Base-by-base conservation (phyloP, 495 filamentous ascomycete genomes). In the Aspergillus leporis region DNA sequence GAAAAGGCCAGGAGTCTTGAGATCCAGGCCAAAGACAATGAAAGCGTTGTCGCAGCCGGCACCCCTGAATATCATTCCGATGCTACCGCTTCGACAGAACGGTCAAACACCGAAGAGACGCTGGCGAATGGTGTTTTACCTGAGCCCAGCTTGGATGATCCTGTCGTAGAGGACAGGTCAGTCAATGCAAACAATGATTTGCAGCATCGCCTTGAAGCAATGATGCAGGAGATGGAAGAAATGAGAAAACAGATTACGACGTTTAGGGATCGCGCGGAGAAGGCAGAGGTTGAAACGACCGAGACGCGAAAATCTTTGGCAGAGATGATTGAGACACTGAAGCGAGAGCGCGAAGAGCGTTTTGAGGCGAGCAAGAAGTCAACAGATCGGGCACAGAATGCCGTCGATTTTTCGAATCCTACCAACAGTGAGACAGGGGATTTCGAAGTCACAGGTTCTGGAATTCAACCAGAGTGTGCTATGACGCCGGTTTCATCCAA, bases 321-420 rank as follows among this genome's bases (percentile, higher is more conserved):
- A 0, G 91, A 97, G 68, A 93, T 97, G 92, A 87, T 97, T 16
- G 84, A 90, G 64, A 88, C 87, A 30, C 85, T 96, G 46, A 84
- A 90, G 48, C 78, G 78, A 61, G 87, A 87, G 56, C 87, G 91
- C 34, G 82, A 61, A 1, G 62, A 70, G 51, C 63, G 43, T 45
- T 50, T 51, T 7, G 36, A 56, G 14, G 28, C 34, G 23, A 25
- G 28, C 19, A 13, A 51, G 23, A 52, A 52, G 9, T 22, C 43
- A 5, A 53, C 59, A 49, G 19, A 48, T 13, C 62, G 58, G 25
- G 31, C 46, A 40, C 57, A 56, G 4, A 48, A 49, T 10, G 31
- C 54, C 16, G 62, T 59, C 28, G 28, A 36, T 16, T n/a, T 36
- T 10, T 25, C 36, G 51, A 61, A 43, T 5, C 19, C 62, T n/a